phyloP scores from a whole-genome alignment of 768 basidiomycete species.

The Tylopilus plumbeoviolaceoides region DNA sequence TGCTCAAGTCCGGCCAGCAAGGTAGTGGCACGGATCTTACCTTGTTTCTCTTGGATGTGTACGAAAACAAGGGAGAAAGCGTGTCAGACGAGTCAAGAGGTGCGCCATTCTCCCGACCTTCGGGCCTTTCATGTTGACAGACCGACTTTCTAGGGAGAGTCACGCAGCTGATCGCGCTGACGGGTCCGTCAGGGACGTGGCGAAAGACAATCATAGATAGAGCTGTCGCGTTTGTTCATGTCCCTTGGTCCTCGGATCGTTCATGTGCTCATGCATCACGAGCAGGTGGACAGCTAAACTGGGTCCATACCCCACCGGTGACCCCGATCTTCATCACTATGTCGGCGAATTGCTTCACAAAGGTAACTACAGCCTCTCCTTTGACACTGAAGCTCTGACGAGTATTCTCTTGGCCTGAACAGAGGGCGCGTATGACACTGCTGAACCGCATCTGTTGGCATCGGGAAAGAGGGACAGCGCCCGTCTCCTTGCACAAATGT shows the following conservation, averaged over 20 bases:
- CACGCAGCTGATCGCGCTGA: conserved; percentile 88
- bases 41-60: conserved; percentile 77
- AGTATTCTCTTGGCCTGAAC: not conserved
- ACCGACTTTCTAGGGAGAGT: conserved; percentile 57
- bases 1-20: conserved; percentile 82
- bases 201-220: conserved; percentile 86
- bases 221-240: conserved; percentile 64
- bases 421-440: conserved; percentile 75
- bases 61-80: conserved; percentile 65
- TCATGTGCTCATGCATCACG: conserved; percentile 16
- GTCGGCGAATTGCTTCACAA: conserved; percentile 85
- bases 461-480: conserved; percentile 90
- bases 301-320: conserved; percentile 80
- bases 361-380: conserved; percentile 40
- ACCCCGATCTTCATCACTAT: conserved; percentile 85
- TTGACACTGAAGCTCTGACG: not conserved
- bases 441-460: conserved; percentile 80
- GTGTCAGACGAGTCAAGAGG: conserved; percentile 81
- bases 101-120: conserved; percentile 34
- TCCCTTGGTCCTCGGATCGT: conserved; percentile 3
- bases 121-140: not conserved
- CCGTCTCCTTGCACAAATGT: conserved; percentile 79
- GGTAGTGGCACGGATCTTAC: conserved; percentile 90
- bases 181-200: conserved; percentile 79
- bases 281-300: conserved; percentile 82